Evolutionary conservation across 73 alveolate genomes (phyloP).

Genomic region (Paramecium sonneborni): DNA sequence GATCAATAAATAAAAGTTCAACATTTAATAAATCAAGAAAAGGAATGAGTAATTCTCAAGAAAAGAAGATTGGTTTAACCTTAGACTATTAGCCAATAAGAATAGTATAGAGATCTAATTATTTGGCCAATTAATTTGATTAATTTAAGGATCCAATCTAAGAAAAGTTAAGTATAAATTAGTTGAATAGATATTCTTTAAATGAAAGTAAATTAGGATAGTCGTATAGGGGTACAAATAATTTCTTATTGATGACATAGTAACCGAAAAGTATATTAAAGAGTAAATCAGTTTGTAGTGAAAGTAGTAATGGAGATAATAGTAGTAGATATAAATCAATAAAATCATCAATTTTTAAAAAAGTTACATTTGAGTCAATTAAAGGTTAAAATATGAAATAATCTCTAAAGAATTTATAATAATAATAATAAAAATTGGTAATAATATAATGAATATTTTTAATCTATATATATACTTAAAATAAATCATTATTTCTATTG

Average conservation of each 20-base stretch:
- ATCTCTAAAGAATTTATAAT: background rate
- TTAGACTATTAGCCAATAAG: background rate
- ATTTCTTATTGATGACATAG: background rate
- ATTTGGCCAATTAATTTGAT: background rate
- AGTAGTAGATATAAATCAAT: background rate
- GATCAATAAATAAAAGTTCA: background rate
- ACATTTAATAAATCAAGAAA: background rate
- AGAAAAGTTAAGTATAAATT: background rate
- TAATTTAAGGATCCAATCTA: background rate
- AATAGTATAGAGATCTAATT: background rate
- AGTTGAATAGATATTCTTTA: background rate
- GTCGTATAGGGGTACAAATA: background rate
- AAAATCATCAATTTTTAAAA: background rate
- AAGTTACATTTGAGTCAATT: background rate
- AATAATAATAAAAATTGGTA: background rate
- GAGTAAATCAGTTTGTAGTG: background rate
- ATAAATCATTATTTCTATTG: background rate
- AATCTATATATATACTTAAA: background rate
- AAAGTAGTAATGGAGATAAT: background rate
- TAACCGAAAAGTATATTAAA: slow-evolving; percentile 5
- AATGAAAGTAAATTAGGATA: background rate
- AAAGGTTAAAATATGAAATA: background rate
- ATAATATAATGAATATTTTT: background rate
- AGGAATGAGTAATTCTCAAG: background rate
- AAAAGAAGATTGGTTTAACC: background rate